Base-by-base conservation (phyloP, 352 stramenopile genomes). In the Thraustochytrium sp. region DNA sequence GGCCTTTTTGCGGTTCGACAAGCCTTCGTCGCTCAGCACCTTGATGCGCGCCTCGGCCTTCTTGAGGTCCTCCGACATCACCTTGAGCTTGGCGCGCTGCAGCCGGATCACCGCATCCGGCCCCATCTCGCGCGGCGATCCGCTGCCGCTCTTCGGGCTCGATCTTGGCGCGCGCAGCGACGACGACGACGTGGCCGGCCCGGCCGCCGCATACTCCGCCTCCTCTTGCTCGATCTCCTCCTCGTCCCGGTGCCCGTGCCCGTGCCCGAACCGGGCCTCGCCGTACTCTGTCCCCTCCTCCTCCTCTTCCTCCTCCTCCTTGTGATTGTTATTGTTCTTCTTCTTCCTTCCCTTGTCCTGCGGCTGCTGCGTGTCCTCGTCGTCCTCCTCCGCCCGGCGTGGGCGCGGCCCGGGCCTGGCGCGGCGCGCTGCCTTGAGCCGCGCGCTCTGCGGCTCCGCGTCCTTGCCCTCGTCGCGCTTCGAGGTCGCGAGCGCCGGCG, bases 11-110 rank as follows among this genome's bases (percentile, higher is more conserved):
- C 38, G 76, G 3, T 26, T 18, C 5, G n/a, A 53, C 9, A 40
- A 3, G 31, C 68, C 26, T n/a, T 63, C 31, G 0, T 76, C 63
- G 11, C 23, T 38, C 13, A 80, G 68, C 26, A 61, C 42, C 51
- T 63, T 68, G 37, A 49, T 46, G 26, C 68, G 48, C 18, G 31
- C 68, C 68, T 80, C 31, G 37, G 44, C 68, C 23, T 80, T 80
- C 34, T 61, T 34, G 5, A 80, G 68, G 29, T 80, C 68, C 31
- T 80, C 68, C 9, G 68, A 9, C 26, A 80, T n/a, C 9, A 51
- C 53, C n/a, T 68, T 80, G 8, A 80, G 68, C 68, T 80, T 80
- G 46, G 68, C 68, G 48, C 68, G 48, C 68, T 80, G 68, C 48
- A 80, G 51, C 9, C 68, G 42, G 38, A 80, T 80, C 46, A 80